Percentiles rank a stretch among this genome's conserved stretches.
phyloP scores from a whole-genome alignment of 805 yeast species.

The Wickerhamomyces bisporus region DNA sequence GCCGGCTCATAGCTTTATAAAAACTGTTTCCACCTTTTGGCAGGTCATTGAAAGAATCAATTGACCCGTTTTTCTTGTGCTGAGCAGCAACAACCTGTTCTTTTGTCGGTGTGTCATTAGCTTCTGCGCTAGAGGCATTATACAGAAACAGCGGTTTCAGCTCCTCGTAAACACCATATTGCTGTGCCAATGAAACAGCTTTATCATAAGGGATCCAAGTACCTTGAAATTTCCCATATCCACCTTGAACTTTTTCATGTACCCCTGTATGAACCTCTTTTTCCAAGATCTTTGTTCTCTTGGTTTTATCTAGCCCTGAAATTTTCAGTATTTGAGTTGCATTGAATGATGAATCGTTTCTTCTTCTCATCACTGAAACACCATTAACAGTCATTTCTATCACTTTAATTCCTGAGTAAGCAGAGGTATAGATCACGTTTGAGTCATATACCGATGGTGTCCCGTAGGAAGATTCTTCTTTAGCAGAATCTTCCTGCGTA shows the following conservation, averaged over 20 bases:
- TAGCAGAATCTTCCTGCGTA: background rate
- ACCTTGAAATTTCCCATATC: constrained; percentile 81
- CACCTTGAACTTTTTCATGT: constrained; percentile 81
- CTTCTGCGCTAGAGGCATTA: constrained; percentile 32
- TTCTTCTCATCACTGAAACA: constrained; percentile 72
- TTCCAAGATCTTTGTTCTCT: constrained; percentile 68
- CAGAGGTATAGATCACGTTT: constrained; percentile 59
- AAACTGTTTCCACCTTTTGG: constrained; percentile 11
- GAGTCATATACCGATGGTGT: constrained; percentile 8
- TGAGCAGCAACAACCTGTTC: constrained; percentile 40
- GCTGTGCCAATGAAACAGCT: constrained; percentile 53
- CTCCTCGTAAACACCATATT: constrained; percentile 55
- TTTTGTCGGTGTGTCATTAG: constrained; percentile 41
- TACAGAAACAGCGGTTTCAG: constrained; percentile 58
- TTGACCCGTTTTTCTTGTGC: constrained; percentile 20
- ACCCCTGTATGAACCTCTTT: constrained; percentile 62
- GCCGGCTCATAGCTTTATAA: constrained; percentile 15
- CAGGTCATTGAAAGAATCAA: constrained; percentile 6
- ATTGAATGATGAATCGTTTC: constrained; percentile 74
- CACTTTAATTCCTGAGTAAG: constrained; percentile 77
- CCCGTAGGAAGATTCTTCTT: background rate
- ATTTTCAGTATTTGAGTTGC: constrained; percentile 78
- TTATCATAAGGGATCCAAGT: constrained; percentile 77
- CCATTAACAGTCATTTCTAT: constrained; percentile 68
- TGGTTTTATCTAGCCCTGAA: constrained; percentile 73